Evolutionary conservation across 371 early-diverging fungal genomes (phyloP).

Genomic region (Mortierella polycephala): DNA sequence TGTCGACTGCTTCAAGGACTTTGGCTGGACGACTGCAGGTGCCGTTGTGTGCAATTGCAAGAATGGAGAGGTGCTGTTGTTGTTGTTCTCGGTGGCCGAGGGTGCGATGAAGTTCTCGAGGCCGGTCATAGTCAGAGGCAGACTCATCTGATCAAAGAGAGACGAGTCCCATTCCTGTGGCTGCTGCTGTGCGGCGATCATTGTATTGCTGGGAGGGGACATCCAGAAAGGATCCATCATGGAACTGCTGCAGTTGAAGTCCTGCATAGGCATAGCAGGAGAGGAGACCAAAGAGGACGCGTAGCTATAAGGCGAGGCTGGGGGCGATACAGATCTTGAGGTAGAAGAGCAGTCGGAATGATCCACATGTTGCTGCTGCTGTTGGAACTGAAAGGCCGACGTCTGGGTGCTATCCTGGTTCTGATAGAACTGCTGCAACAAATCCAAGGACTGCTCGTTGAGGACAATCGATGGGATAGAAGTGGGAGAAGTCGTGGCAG

Average conservation of each 20-base stretch:
- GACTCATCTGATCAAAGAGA: constrained; percentile 40
- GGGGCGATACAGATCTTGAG: constrained; percentile 39
- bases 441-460: constrained; percentile 53
- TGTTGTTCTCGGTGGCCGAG: constrained; percentile 14
- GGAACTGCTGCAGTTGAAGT: constrained; percentile 5
- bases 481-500: constrained; percentile 11
- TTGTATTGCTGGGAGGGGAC: neutral
- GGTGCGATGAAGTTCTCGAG: constrained; percentile 41
- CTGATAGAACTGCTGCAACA: constrained; percentile 47
- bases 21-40: neutral
- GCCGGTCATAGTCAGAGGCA: constrained; percentile 31
- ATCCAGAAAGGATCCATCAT: constrained; percentile 18
- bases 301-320: constrained; percentile 37
- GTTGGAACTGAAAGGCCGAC: neutral
- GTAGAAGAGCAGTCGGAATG: constrained; percentile 38
- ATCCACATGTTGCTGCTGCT: constrained; percentile 11
- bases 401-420: constrained; percentile 16
- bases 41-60: neutral
- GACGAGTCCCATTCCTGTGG: constrained; percentile 29
- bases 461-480: constrained; percentile 49
- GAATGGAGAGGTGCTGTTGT: neutral
- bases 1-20: constrained; percentile 26
- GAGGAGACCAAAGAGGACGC: constrained; percentile 39
- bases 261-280: constrained; percentile 29
- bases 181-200: constrained; percentile 13